A percentile compares a stretch with the other conserved stretches of the same genome.
These are phyloP conservation scores for Seiridium cupressi DNA, from an alignment of 2,329 filamentous ascomycete species.

Conservation along the genomic window DNA sequence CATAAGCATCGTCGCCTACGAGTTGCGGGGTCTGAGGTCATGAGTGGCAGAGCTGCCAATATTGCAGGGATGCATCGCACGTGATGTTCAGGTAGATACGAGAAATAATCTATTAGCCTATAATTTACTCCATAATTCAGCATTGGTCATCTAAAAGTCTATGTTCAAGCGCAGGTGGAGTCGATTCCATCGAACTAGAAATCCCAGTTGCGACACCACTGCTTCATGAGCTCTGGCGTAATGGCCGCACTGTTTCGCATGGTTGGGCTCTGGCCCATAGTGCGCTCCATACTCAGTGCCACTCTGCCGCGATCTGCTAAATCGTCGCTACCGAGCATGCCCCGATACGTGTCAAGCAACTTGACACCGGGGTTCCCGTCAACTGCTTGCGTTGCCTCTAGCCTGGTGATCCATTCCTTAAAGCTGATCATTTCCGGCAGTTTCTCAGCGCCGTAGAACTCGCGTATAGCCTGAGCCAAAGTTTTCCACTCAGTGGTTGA, in stretches of 20 bases:
- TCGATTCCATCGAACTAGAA: background rate
- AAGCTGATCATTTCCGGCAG: slow-evolving; percentile 10
- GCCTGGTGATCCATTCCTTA: slow-evolving; percentile 10
- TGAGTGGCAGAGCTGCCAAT: too few relatives aligned
- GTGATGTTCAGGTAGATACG: too few relatives aligned
- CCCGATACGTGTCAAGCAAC: slow-evolving; percentile 16
- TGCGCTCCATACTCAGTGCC: background rate
- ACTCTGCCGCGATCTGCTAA: background rate
- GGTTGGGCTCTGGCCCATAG: background rate
- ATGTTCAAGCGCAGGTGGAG: too few relatives aligned
- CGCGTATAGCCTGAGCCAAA: slow-evolving; percentile 2
- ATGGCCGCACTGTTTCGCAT: background rate
- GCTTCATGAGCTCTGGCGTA: background rate
- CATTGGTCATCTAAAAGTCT: too few relatives aligned
- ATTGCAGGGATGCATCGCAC: too few relatives aligned
- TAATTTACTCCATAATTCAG: too few relatives aligned
- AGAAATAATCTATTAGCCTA: too few relatives aligned
- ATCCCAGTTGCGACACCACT: slow-evolving; percentile 2
- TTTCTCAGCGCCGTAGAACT: slow-evolving; percentile 9
- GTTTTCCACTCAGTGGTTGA: slow-evolving; percentile 4
- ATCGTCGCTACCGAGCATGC: background rate
- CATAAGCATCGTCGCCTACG: too few relatives aligned
- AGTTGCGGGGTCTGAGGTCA: too few relatives aligned
- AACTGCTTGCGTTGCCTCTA: background rate
- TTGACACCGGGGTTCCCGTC: slow-evolving; percentile 10